Conservation (phyloP, 2,329 filamentous ascomycete species). For the Magnaporthiopsis incrustans region DNA sequence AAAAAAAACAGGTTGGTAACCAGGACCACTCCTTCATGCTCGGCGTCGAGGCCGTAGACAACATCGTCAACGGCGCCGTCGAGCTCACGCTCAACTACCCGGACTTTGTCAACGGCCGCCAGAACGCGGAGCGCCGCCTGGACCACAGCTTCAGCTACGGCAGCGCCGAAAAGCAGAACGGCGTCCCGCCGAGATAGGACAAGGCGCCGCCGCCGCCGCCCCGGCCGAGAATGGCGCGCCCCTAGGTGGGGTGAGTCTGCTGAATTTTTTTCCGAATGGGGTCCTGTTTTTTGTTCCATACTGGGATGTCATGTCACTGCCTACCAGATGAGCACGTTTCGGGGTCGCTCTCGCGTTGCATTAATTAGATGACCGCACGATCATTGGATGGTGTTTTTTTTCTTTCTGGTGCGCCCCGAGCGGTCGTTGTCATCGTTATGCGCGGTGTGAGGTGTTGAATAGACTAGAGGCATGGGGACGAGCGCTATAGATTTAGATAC, state of each 20-base stretch:
- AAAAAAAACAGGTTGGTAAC: conserved; percentile 54
- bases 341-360: not conserved
- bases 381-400: not conserved
- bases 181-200: conserved; percentile 1
- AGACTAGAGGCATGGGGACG: not conserved
- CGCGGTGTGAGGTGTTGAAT: not conserved
- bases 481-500: not conserved
- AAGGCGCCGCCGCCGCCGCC: not conserved
- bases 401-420: not conserved
- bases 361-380: not conserved
- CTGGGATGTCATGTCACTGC: not conserved
- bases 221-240: not conserved
- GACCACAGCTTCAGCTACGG: conserved; percentile 34
- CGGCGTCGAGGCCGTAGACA: conserved; percentile 86
- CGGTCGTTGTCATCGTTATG: not conserved
- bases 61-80: conserved; percentile 80
- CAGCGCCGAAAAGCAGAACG: not conserved
- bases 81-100: conserved; percentile 95
- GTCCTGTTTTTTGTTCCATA: not conserved
- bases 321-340: not conserved
- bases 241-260: not conserved
- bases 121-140: conserved; percentile 59
- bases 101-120: conserved; percentile 80
- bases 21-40: conserved; percentile 98
- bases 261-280: too few species aligned